These are phyloP conservation scores for Zygosaccharomyces lentus DNA, from an alignment of 805 yeast genomes.

Conservation along the genomic window DNA sequence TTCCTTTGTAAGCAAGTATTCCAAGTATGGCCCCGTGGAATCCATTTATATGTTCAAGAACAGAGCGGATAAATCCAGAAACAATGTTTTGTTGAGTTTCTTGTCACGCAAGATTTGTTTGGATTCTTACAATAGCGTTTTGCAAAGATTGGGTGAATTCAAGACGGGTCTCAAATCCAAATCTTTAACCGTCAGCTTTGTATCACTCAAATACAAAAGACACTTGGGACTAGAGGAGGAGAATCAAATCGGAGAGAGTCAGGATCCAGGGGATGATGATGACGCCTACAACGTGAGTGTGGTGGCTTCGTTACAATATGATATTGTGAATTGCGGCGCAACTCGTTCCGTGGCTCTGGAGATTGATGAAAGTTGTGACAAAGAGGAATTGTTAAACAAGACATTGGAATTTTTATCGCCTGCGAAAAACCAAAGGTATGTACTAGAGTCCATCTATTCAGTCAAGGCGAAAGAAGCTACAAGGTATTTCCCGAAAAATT, in stretches of 20 bases:
- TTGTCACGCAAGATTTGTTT: conserved; percentile 36
- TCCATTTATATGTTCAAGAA: conserved; percentile 44
- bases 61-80: conserved; percentile 35
- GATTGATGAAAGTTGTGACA: conserved; percentile 13
- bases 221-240: conserved; percentile 3
- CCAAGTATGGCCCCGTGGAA: conserved; percentile 61
- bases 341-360: conserved; percentile 29
- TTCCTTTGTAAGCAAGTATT: conserved; percentile 37
- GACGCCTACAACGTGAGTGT: conserved; percentile 12
- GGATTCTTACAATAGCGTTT: conserved; percentile 37
- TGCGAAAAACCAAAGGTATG: conserved; percentile 23
- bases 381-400: conserved; percentile 14
- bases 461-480: conserved; percentile 19
- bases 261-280: conserved; percentile 32
- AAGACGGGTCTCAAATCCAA: conserved; percentile 40
- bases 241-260: conserved; percentile 4
- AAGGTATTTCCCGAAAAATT: conserved; percentile 21
- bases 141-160: conserved; percentile 37
- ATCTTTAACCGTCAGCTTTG: conserved; percentile 36
- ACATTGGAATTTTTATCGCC: conserved; percentile 14
- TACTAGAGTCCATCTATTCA: conserved; percentile 26
- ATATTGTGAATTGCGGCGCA: conserved; percentile 26
- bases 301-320: conserved; percentile 15
- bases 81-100: conserved; percentile 27
- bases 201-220: conserved; percentile 35